Evolutionary conservation across 2,329 filamentous ascomycete genomes (phyloP), one percentile per base, ranked within the genome.

Genomic region (Aspergillus awamori): DNA sequence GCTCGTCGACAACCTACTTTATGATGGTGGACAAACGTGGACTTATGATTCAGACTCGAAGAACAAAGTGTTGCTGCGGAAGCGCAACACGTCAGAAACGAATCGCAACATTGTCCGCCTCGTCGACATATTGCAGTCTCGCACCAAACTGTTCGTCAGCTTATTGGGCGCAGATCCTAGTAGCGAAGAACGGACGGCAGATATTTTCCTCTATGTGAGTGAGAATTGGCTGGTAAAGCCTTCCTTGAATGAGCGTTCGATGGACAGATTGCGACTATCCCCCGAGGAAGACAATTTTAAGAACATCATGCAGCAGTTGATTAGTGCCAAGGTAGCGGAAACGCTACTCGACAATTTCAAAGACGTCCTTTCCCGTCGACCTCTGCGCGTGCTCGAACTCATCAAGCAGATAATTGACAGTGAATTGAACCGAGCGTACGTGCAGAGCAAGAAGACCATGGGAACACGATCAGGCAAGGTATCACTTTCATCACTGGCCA

Each of bases 191-290:
- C 64, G 71, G 15, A 78, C 74, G 7, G 75, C 73, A 6, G 76
- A 79, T 51, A 70, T 80, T 8, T 80, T 80, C 63, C 70, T 80
- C 3, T 72, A 78, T 62, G 77, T 76, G 30, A 79, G 77, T 66
- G 69, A 76, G 53, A 70, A 61, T 26, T 80, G 78, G 78, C 75
- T 80, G 2, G 68, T 77, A n/a, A 67, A 72, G 26, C 63, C 70
- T 20, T 64, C 67, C 6, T 51, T 15, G 13, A 39, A 52, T 6
- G 36, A 62, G 13, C 22, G 30, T 4, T 15, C 64, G 17, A 33
- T 61, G 41, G 20, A 57, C 26, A 52, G 65, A 24, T 36, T 67
- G 20, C 54, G 65, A 20, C 57, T 68, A 10, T n/a, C 54, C n/a
- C 53, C 61, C 15, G 63, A 65, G 15, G 61, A 68, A 30, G 69